Percentiles rank a stretch among this genome's conserved stretches.
These are phyloP conservation scores for Aureobasidium sp. DNA, from an alignment of 2,329 filamentous ascomycete genomes.

Conservation along the genomic window DNA sequence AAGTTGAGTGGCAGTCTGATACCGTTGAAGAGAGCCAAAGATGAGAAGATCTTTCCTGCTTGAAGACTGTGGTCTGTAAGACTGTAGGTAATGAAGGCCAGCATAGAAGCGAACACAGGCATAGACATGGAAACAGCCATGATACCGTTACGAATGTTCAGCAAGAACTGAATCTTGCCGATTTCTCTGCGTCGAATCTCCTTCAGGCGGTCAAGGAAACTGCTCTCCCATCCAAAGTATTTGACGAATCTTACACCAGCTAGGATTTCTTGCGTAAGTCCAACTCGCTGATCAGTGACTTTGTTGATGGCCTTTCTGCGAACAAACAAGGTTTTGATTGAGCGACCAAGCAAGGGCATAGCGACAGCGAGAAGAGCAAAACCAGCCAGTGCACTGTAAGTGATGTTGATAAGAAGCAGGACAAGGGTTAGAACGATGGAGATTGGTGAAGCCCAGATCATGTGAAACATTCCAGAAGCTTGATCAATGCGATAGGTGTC, in stretches of 20 bases:
- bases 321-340: constrained; percentile 67
- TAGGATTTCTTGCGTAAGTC: constrained; percentile 84
- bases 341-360: constrained; percentile 66
- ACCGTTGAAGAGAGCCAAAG: constrained; percentile 85
- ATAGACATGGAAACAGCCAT: constrained; percentile 76
- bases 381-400: constrained; percentile 81
- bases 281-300: constrained; percentile 85
- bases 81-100: constrained; percentile 77
- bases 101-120: constrained; percentile 90
- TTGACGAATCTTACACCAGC: constrained; percentile 92
- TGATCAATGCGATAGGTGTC: constrained; percentile 91
- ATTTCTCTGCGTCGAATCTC: constrained; percentile 72
- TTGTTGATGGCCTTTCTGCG: constrained; percentile 80
- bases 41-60: constrained; percentile 81
- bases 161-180: constrained; percentile 68
- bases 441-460: constrained; percentile 81
- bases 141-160: constrained; percentile 78
- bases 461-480: constrained; percentile 80
- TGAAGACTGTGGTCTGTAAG: constrained; percentile 57
- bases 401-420: constrained; percentile 76
- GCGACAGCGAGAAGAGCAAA: constrained; percentile 74
- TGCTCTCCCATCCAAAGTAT: constrained; percentile 90
- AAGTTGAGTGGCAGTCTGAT: constrained; percentile 84
- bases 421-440: constrained; percentile 69
- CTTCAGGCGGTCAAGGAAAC: constrained; percentile 69